Percentiles rank a stretch among this genome's conserved stretches.
phyloP scores from a whole-genome alignment of 2,329 filamentous ascomycete species.

The Cordyceps cateniannulata region DNA sequence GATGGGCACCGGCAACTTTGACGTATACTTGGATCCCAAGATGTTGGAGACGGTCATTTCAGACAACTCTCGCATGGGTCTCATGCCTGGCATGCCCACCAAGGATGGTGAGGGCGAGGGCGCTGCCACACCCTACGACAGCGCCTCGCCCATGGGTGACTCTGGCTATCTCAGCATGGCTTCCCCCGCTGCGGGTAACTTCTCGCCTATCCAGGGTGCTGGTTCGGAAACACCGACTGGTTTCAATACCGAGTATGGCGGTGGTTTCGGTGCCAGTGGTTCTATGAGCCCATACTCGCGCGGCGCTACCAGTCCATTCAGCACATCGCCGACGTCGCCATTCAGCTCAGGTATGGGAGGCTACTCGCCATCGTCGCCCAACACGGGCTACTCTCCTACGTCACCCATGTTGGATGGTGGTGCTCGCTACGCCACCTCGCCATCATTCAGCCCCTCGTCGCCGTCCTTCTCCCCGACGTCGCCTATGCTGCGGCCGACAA shows the following conservation, averaged over 20 bases:
- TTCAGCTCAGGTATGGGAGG: constrained; percentile 50
- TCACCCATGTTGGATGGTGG: constrained; percentile 47
- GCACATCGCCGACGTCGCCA: constrained; percentile 60
- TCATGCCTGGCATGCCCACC: constrained; percentile 71
- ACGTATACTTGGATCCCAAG: constrained; percentile 85
- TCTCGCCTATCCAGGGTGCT: constrained; percentile 70
- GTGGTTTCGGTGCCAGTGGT: constrained; percentile 42
- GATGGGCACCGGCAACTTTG: constrained; percentile 94
- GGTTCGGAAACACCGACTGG: constrained; percentile 65
- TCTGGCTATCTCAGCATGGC: constrained; percentile 59
- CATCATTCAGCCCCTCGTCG: constrained; percentile 57
- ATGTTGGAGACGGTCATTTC: constrained; percentile 95
- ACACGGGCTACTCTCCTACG: constrained; percentile 53
- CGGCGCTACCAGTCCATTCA: constrained; percentile 69
- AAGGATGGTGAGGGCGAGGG: constrained; percentile 73
- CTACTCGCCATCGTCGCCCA: constrained; percentile 73
- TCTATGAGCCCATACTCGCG: constrained; percentile 57
- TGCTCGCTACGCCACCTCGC: constrained; percentile 50
- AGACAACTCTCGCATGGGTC: constrained; percentile 79
- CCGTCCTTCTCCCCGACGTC: constrained; percentile 59
- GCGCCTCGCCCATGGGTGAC: constrained; percentile 71
- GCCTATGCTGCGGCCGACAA: constrained; percentile 49
- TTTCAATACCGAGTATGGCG: constrained; percentile 56
- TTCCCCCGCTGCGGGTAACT: constrained; percentile 57
- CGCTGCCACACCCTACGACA: constrained; percentile 91